Base-by-base conservation (phyloP, 352 stramenopile species). In the Globisporangium perplexum region DNA sequence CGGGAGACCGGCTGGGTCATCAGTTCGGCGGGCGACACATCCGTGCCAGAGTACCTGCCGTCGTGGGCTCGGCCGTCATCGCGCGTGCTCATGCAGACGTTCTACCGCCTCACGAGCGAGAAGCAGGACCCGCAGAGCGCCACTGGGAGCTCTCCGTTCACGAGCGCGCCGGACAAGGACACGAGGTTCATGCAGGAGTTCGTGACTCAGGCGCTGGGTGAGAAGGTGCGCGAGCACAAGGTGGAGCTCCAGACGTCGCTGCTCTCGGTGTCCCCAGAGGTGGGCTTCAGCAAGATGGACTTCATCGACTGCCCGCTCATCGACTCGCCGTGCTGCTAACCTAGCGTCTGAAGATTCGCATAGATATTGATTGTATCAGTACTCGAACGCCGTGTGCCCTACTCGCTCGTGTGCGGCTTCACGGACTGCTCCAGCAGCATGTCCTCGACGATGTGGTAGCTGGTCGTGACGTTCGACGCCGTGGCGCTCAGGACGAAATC, bases 381-480 rank as follows among this genome's bases (percentile, higher is more conserved):
- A 44, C 38, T 14, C 14, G 5, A 43, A 44, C 17, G 18, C n/a
- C 18, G 33, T 38, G 14, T 38, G 31, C 8, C 2, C 33, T 38
- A 38, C 33, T 17, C 33, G 33, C 3, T 4, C 12, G 7, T 35
- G 7, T 35, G 30, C 5, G 30, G 7, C 33, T 38, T 38, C 11
- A 12, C 14, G 11, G 11, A 38, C 33, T 38, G 33, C 33, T 38
- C 33, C 2, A 70, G 26, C 33, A 69, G 30, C 22, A 55, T 23
- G 24, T 71, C 65, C 33, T 71, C 63, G 15, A 68, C 53, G 42
- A 62, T 62, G 49, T 65, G 55, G 15, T 59, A 45, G 22, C 51
- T 63, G 26, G 57, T 53, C 35, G 47, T 41, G 36, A 68, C 39
- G 39, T 71, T 63, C 26, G 52, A 46, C 3, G 61, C 24, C 6